Percentiles rank a stretch among this genome's conserved stretches.
These are phyloP conservation scores for Fusarium fracticaudum DNA, from an alignment of 2,329 filamentous ascomycete genomes.

Conservation along the genomic window DNA sequence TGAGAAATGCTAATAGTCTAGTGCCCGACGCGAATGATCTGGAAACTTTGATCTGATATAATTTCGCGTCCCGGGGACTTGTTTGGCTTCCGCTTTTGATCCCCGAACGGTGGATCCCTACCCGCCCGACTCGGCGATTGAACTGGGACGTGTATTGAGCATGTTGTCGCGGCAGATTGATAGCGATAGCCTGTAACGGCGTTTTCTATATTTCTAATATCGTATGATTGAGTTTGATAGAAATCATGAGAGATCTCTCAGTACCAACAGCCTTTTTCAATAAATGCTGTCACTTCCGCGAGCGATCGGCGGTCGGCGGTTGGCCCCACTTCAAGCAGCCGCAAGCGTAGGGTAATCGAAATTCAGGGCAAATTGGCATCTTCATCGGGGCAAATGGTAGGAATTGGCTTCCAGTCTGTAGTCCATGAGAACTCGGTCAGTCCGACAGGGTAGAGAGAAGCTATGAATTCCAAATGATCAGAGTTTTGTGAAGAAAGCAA, in stretches of 20 bases:
- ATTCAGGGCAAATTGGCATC: no score
- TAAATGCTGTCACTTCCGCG: not conserved
- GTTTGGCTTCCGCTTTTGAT: constrained; percentile 1
- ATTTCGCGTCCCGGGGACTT: not conserved
- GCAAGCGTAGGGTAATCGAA: not conserved
- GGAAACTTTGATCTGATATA: not conserved
- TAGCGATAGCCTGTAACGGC: not conserved
- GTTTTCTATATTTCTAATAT: no score
- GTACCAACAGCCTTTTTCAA: no score
- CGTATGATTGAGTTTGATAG: not conserved
- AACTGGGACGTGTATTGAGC: not conserved
- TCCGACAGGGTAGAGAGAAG: no score
- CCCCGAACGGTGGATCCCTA: not conserved
- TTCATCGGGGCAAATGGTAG: not conserved
- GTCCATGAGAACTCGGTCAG: fast-evolving
- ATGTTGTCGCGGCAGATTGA: not conserved
- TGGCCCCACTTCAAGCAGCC: not conserved
- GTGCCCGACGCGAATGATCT: not conserved
- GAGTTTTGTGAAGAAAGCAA: not conserved
- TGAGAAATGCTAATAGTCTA: constrained; percentile 1
- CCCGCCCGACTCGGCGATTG: not conserved
- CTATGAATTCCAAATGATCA: fast-evolving
- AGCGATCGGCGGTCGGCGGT: not conserved
- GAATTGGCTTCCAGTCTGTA: fast-evolving
- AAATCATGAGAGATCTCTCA: not conserved